Evolutionary conservation across 2,329 filamentous ascomycete genomes (phyloP), one percentile per base, ranked within the genome.

Genomic region (Xylariales sp.): DNA sequence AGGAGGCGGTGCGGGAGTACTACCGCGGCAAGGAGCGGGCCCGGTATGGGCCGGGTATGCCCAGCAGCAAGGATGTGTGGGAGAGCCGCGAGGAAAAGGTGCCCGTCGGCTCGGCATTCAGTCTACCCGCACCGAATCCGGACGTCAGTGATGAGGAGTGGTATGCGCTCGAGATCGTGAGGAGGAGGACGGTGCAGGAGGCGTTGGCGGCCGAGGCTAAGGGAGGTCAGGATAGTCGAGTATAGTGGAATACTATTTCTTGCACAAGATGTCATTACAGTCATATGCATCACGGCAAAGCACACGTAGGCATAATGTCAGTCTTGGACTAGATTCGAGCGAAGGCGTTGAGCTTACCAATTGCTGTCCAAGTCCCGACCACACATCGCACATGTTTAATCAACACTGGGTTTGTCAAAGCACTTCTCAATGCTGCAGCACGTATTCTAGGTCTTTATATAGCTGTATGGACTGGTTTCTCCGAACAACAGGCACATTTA

Each of bases 31-130:
- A 82, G 62, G 74, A 78, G 56, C 64, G 70, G 46, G 76, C 76
- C 28, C 84, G 81, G 60, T 84, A 88, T 62, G 78, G 65, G 12
- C 62, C 70, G 11, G 80, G 80, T 1, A 61, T 57, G 50, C 78
- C 78, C 14, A 95, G 81, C 60, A 95, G 88, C 65, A 88, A 96
- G 67, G 86, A 96, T 70, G 71, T 98, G 3, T 98, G 93, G 93
- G 78, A 84, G 61, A 73, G 82, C 42, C 78, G 93, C 53, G 71
- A 73, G 25, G 73, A 78, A 48, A 79, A 74, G 49, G 66, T 91
- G 5, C 49, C 58, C n/a, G 59, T 62, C 0, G 73, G 64, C 2
- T 60, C 64, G 2, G 70, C 65, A 1, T 80, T 80, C 46, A 56
- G 50, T 4, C 58, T 62, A 27, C 51, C 52, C 3, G 63, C 73